These are phyloP conservation scores for Amoebophrya sp. DNA, from an alignment of 169 alveolate species.

Conservation along the genomic window DNA sequence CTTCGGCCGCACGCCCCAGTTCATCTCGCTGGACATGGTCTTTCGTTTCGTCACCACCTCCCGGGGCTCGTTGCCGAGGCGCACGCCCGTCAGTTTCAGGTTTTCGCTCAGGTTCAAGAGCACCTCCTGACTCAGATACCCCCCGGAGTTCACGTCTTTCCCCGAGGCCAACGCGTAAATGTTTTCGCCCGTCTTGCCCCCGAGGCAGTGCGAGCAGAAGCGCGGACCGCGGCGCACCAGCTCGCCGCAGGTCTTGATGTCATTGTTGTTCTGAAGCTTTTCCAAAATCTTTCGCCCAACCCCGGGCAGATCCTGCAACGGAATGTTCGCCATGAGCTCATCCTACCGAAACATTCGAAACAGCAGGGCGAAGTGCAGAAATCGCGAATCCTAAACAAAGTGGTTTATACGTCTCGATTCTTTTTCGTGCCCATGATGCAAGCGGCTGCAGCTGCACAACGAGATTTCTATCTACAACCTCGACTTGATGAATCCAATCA, in stretches of 20 bases:
- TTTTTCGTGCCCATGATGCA: too few relatives aligned
- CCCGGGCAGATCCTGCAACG: constrained; percentile 28
- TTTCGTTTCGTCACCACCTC: neutral
- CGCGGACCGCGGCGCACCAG: constrained; percentile 7
- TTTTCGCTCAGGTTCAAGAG: too few relatives aligned
- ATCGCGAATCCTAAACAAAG: too few relatives aligned
- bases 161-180: neutral
- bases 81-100: too few relatives aligned
- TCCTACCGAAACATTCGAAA: too few relatives aligned
- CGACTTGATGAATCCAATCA: too few relatives aligned
- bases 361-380: too few relatives aligned
- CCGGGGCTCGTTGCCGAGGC: too few relatives aligned
- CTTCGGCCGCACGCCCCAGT: constrained; percentile 4
- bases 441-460: too few relatives aligned
- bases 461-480: too few relatives aligned
- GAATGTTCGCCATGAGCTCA: neutral
- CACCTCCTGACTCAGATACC: too few relatives aligned
- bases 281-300: constrained; percentile 27
- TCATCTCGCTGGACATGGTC: neutral
- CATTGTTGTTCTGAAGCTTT: constrained; percentile 18
- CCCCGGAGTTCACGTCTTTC: neutral
- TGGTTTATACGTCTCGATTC: too few relatives aligned
- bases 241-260: constrained; percentile 26
- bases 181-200: neutral
- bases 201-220: neutral